Base-by-base conservation (phyloP, 805 yeast genomes). In the Candida oleophila region DNA sequence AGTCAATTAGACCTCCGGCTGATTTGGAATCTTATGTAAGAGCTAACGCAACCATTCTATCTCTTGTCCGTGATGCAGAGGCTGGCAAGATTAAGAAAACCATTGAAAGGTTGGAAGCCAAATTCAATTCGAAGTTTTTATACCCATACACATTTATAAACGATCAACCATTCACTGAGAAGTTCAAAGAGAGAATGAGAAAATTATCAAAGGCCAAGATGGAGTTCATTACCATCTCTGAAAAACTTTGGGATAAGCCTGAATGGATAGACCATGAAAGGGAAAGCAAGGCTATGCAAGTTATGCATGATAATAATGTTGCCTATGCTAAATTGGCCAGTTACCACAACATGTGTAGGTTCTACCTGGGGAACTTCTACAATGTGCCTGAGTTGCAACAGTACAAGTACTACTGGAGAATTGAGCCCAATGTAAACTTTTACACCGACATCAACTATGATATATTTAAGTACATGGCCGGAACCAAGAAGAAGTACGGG, bases 291-390 rank as follows among this genome's bases (percentile, higher is more conserved):
- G 78, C 74, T 2, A 73, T 77, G 59, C 59, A 69, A 20, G 48
- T 60, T 11, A 47, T 81, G 55, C 60, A 54, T 3, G 61, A 65
- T 2, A 68, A 77, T 41, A 69, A 74, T 18, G 74, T 83, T 14
- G 85, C 82, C 3, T 85, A 86, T 59, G 88, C 90, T 2, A 70
- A 70, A 18, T 71, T 68, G 62, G 62, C 60, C 18, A 83, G 90
- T 0, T 88, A 88, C 56, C 95, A 87, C 57, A 84, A 86, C 57
- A 88, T 88, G 96, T 88, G 96, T 61, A 75, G 96, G 21, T 88
- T 83, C 64, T 86, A 87, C 61, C 81, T 85, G 42, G 81, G 80
- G 11, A 66, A 66, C 48, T 85, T 87, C 56, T 85, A 76, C 59
- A 74, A 84, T 42, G 78, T 85, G 50, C 87, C 87, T 11, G 74